Conservation (phyloP, 352 stramenopile genomes). For the Plasmopara muralis region DNA sequence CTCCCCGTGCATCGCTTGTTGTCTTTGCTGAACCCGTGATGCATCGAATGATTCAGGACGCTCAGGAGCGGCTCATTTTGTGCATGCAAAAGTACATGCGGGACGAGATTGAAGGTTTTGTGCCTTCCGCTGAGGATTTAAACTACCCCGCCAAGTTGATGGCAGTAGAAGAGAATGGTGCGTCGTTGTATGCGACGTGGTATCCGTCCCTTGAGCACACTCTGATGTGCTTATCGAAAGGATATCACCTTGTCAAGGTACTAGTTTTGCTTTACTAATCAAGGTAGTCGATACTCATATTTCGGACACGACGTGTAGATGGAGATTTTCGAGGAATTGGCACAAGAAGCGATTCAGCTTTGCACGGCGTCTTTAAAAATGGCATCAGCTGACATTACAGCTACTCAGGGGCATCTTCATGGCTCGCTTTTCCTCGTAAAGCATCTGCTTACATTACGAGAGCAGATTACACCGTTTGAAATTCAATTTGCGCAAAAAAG, state of each 20-base stretch:
- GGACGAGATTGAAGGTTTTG: constrained; percentile 78
- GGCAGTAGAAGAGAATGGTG: constrained; percentile 17
- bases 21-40: constrained; percentile 66
- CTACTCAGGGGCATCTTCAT: constrained; percentile 43
- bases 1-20: constrained; percentile 38
- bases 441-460: constrained; percentile 72
- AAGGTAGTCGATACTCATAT: neutral
- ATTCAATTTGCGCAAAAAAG: constrained; percentile 69
- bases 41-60: constrained; percentile 80
- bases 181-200: constrained; percentile 71
- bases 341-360: constrained; percentile 76
- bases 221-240: constrained; percentile 77
- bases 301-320: constrained; percentile 29
- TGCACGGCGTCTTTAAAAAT: constrained; percentile 74
- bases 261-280: neutral
- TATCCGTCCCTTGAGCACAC: constrained; percentile 80
- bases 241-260: constrained; percentile 81
- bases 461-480: constrained; percentile 83
- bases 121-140: constrained; percentile 40
- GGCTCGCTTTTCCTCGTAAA: constrained; percentile 76
- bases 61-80: constrained; percentile 73
- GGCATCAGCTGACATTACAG: constrained; percentile 58
- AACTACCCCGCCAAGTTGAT: constrained; percentile 72
- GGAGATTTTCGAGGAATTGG: constrained; percentile 82
- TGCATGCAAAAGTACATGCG: constrained; percentile 82